Evolutionary conservation across 179 eudicot genomes (phyloP).

Genomic region (Corrigiola litoralis): DNA sequence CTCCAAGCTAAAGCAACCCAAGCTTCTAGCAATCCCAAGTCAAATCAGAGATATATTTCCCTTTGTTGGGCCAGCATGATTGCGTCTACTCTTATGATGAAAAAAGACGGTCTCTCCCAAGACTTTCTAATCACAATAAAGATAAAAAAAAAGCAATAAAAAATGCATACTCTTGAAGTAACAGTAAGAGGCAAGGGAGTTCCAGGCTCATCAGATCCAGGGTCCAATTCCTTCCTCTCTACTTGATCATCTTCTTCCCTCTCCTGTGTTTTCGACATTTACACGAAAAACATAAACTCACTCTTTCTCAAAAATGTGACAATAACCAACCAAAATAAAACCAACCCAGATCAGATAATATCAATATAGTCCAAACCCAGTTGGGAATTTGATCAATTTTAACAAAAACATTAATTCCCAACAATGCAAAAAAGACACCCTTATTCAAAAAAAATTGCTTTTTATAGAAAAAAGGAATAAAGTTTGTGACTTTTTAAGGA

Average conservation of each 20-base stretch:
- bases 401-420: neutral
- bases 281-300: conserved; percentile 3
- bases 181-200: conserved; percentile 79
- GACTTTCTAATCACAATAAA: too few relatives aligned
- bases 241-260: conserved; percentile 29
- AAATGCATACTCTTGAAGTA: conserved; percentile 66
- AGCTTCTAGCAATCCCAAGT: neutral
- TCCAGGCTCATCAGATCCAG: conserved; percentile 61
- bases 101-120: too few relatives aligned
- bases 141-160: neutral
- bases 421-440: conserved; percentile 1
- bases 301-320: neutral
- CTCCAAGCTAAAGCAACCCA: too few relatives aligned
- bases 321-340: neutral
- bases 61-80: too few relatives aligned
- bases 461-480: neutral
- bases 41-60: too few relatives aligned
- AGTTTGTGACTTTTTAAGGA: conserved; percentile 1
- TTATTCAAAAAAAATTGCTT: neutral
- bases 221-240: conserved; percentile 51
- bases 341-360: conserved; percentile 1
- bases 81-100: too few relatives aligned
- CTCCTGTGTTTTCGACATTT: conserved; percentile 35
- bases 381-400: neutral
- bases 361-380: conserved; percentile 6